Base-by-base conservation (phyloP, 805 yeast species). In the Metschnikowia santaceciliae region DNA sequence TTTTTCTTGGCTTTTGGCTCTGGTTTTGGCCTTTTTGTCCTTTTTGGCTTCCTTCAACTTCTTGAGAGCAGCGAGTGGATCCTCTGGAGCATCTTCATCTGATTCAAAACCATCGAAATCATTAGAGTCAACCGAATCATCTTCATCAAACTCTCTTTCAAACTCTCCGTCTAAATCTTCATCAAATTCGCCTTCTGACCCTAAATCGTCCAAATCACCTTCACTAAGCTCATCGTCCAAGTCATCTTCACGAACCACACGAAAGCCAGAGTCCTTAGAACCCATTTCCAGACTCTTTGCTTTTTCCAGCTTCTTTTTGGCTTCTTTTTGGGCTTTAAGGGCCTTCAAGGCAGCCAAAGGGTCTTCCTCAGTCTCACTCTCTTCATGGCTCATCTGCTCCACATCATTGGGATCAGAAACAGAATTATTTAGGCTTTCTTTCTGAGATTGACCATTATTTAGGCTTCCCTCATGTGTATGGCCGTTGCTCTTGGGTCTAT, bases 51-150 rank as follows among this genome's bases (percentile, higher is more conserved):
- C 54, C 34, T 51, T 55, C 35, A 56, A 60, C 17, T 45, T 52
- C 15, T 51, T 57, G 53, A 58, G 58, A 36, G 63, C 59, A 3
- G 63, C 67, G 23, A 66, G 50, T 4, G 71, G 68, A 35, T 67
- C 64, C 15, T 53, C 60, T 30, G 47, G 7, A 23, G 7, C 46
- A 13, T 41, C 22, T 32, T 14, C 42, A 4, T 39, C 42, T 39
- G 22, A 30, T 26, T 74, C 78, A 44, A 68, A 77, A 1, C 66
- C 74, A 5, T 42, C 54, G 32, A 43, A 40, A 13, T 50, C 60
- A 8, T 32, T 38, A 4, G 20, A 32, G 14, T 32, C 46, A 8
- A 26, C 3, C 3, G 30, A 26, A 26, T 14, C 37, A 30, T 17
- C 46, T 3, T 42, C 46, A 15, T 33, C 54, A 3, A 15, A 34